A percentile compares a stretch with the other conserved stretches of the same genome.
phyloP scores from a whole-genome alignment of 768 basidiomycete species.

The Coprinopsis marcescibilis region DNA sequence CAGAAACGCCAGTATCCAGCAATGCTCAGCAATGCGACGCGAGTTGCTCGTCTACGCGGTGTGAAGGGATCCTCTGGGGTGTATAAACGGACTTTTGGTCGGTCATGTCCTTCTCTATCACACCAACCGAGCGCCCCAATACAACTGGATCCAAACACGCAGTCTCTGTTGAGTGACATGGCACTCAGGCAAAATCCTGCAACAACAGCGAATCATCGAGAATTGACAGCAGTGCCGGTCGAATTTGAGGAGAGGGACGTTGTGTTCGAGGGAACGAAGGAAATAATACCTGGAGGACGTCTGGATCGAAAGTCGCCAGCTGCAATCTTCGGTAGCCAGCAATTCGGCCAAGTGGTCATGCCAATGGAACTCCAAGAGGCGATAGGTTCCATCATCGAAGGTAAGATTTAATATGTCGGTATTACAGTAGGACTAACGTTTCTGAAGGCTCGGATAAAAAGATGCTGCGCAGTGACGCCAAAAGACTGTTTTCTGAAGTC shows the following conservation, averaged over 20 bases:
- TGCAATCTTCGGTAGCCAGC: conserved; percentile 71
- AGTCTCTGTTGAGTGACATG: conserved; percentile 57
- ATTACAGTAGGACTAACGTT: neutral
- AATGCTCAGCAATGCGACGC: conserved; percentile 9
- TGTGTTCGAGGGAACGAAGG: conserved; percentile 16
- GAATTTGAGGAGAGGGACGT: conserved; percentile 28
- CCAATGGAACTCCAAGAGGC: conserved; percentile 66
- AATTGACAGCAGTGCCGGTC: conserved; percentile 48
- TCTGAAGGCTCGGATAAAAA: conserved; percentile 56
- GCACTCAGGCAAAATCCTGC: conserved; percentile 39
- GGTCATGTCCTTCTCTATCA: conserved; percentile 8
- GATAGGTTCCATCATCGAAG: conserved; percentile 62
- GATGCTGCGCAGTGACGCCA: conserved; percentile 62
- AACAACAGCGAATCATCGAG: conserved; percentile 29
- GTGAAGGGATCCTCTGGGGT: conserved; percentile 4
- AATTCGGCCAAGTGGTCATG: conserved; percentile 65
- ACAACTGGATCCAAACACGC: conserved; percentile 61
- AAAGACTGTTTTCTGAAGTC: conserved; percentile 54
- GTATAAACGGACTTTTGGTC: conserved; percentile 5
- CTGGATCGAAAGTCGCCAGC: conserved; percentile 66
- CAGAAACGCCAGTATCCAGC: neutral
- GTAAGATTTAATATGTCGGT: conserved; percentile 30
- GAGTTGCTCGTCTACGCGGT: conserved; percentile 7
- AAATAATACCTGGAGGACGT: conserved; percentile 21
- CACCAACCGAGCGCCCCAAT: conserved; percentile 52